Evolutionary conservation across 192 early-diverging fungal genomes (phyloP).

Genomic region (Geranomyces michiganensis): DNA sequence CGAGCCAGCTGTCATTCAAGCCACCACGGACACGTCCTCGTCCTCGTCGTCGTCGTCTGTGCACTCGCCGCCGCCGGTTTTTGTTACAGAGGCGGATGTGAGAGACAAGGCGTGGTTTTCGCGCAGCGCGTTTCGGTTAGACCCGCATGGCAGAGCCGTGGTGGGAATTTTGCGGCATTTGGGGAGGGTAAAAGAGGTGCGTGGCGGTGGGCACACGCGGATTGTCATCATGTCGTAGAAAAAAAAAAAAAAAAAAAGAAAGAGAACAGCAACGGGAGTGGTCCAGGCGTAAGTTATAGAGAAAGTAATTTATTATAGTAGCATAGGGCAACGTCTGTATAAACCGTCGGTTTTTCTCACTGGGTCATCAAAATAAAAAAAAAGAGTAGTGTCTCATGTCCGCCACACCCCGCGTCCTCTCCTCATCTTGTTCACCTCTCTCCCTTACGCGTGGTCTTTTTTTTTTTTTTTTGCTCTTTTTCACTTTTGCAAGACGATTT

Average conservation of each 20-base stretch:
- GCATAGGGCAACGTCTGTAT: no score
- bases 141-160: conserved; percentile 41
- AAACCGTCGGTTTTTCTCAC: no score
- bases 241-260: no score
- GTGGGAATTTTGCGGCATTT: conserved; percentile 45
- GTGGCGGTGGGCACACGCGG: conserved; percentile 52
- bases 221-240: conserved; percentile 51
- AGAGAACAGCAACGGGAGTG: no score
- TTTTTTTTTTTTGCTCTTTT: no score
- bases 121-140: conserved; percentile 39
- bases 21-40: conserved; percentile 38
- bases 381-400: no score
- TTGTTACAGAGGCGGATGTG: conserved; percentile 45
- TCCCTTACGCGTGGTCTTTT: no score
- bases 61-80: conserved; percentile 30
- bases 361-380: no score
- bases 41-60: no score
- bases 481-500: conserved; percentile 19
- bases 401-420: no score
- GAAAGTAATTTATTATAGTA: not conserved
- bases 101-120: conserved; percentile 31
- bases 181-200: conserved; percentile 51
- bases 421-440: no score
- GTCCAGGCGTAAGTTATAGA: no score
- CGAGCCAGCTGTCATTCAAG: conserved; percentile 24